Conservation (phyloP, 441 rosid species). For the Gossypium lobatum region DNA sequence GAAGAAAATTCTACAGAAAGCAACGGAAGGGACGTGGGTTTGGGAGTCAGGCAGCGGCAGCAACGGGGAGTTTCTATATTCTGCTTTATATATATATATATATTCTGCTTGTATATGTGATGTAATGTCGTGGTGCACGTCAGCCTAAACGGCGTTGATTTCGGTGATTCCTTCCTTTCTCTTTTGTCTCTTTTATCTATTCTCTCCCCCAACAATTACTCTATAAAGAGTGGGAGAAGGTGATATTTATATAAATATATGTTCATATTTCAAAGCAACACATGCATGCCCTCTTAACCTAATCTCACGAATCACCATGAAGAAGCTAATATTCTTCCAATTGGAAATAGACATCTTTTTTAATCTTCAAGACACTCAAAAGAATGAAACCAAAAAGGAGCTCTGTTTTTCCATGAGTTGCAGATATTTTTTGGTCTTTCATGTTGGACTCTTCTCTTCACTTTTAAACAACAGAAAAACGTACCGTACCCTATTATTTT, state of each 20-base stretch:
- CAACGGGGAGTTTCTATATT: background rate
- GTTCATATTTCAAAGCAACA: constrained; percentile 43
- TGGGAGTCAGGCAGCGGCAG: constrained; percentile 8
- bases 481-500: background rate
- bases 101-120: constrained; percentile 7
- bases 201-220: constrained; percentile 10
- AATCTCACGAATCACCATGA: constrained; percentile 49
- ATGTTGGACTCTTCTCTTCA: constrained; percentile 3
- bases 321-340: constrained; percentile 57
- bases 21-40: background rate
- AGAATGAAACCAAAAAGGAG: background rate
- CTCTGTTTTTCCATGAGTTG: constrained; percentile 3
- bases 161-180: constrained; percentile 65
- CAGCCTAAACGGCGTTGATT: constrained; percentile 71
- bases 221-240: constrained; percentile 34
- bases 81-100: background rate
- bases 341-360: constrained; percentile 1
- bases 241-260: background rate
- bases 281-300: constrained; percentile 26
- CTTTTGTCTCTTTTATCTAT: constrained; percentile 28
- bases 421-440: constrained; percentile 11
- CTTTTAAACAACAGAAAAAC: background rate
- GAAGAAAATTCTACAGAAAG: constrained; percentile 15
- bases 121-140: constrained; percentile 48
- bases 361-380: constrained; percentile 16